Evolutionary conservation across 495 filamentous ascomycete species (phyloP), one percentile per base, ranked within the genome.

Genomic region (Aspergillus homomorphus): DNA sequence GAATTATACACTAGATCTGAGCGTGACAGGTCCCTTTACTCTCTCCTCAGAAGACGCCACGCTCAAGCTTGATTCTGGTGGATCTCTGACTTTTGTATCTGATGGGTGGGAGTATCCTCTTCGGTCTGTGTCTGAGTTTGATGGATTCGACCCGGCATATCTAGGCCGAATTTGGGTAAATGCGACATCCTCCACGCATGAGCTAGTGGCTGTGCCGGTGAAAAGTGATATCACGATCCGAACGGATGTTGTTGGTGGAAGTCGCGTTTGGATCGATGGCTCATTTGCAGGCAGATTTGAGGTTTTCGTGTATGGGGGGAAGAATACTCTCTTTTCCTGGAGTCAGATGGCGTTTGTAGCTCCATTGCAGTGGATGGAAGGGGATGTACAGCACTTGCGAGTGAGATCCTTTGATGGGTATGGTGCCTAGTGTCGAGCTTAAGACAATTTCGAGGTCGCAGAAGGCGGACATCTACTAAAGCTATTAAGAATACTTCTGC

Each of bases 341-440:
- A 80, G 77, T 51, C 81, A 82, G 61, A 83, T 83, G 81, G 80
- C 81, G 10, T 79, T 84, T 63, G 80, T 84, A 12, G 80, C 81
- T 6, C 81, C 81, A 3, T 44, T 84, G 18, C 69, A 79, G 2
- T 38, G 53, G 41, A 23, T 66, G 9, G 46, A 48, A 5, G 50
- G 41, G 28, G 18, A 5, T 56, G 10, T 59, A 14, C 33, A 12
- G 4, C 33, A 38, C 33, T 38, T 38, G 12, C 33, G 33, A 14
- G 7, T 38, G 2, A 38, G 33, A 9, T 38, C 33, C 33, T 38
- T 10, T 28, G 26, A 28, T 28, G 26, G 9, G 26, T 9, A 3
- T 28, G 9, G 9, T 9, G 26, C 3, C 10, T 38, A 38, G 33
- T 38, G 15, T 38, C 6, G 33, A 30, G 6, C 2, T 38, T 12